phyloP scores from a whole-genome alignment of 768 basidiomycete genomes.

The Pleurotus tuber-regium region DNA sequence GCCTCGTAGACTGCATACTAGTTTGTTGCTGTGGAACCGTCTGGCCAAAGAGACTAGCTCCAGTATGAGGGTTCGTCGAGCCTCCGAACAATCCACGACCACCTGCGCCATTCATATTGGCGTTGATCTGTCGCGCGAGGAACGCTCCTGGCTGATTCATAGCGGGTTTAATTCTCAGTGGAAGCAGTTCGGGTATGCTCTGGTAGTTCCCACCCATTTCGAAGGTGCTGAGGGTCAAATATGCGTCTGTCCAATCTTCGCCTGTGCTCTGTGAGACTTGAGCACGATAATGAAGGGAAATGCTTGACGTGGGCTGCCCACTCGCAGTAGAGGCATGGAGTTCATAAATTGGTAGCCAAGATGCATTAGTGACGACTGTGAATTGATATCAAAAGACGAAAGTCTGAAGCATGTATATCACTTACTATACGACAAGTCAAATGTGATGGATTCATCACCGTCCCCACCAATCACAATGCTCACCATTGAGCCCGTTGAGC shows the following conservation, averaged over 20 bases:
- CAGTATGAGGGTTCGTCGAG: background rate
- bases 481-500: constrained; percentile 31
- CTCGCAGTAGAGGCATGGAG: constrained; percentile 48
- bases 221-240: constrained; percentile 53
- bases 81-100: background rate
- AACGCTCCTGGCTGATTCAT: background rate
- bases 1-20: background rate
- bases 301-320: constrained; percentile 40
- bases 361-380: constrained; percentile 48
- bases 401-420: constrained; percentile 2
- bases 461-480: constrained; percentile 43
- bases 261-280: constrained; percentile 53
- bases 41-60: constrained; percentile 5
- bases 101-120: no score
- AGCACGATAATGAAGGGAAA: constrained; percentile 55
- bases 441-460: constrained; percentile 25
- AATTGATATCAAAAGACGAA: background rate
- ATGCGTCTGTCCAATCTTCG: constrained; percentile 55
- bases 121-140: background rate
- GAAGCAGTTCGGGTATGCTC: constrained; percentile 30
- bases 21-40: background rate
- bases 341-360: constrained; percentile 58
- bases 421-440: constrained; percentile 56
- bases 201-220: constrained; percentile 30
- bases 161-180: constrained; percentile 30